A percentile compares a stretch with the other conserved stretches of the same genome.
Evolutionary conservation across 345 rosid species (phyloP).

Genomic region (Lagerstroemia speciosa): DNA sequence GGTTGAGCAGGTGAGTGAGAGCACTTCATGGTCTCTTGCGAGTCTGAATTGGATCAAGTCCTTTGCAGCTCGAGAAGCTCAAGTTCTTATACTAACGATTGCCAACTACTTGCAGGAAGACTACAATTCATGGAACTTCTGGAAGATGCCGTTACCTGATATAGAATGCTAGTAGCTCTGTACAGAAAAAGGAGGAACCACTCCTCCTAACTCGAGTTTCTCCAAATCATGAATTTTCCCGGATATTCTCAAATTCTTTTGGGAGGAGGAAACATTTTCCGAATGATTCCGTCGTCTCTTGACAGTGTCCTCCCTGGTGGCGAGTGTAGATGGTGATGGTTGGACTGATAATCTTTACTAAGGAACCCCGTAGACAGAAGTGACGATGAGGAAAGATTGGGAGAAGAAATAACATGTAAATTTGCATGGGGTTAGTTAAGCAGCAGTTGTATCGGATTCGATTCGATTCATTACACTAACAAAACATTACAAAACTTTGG

Average conservation of each 20-base stretch:
- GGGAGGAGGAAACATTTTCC: neutral
- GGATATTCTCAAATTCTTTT: neutral
- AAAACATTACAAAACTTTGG: neutral
- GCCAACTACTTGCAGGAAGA: constrained; percentile 52
- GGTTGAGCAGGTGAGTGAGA: constrained; percentile 56
- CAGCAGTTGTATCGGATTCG: neutral
- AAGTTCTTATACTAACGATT: neutral
- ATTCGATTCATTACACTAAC: neutral
- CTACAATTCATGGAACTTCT: constrained; percentile 74
- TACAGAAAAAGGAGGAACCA: neutral
- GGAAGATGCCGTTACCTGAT: constrained; percentile 62
- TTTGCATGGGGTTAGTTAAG: neutral
- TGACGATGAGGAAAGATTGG: neutral
- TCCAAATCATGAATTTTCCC: neutral
- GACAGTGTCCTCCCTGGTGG: neutral
- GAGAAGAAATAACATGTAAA: neutral
- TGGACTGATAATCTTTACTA: neutral
- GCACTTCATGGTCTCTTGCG: neutral
- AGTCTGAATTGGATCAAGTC: neutral
- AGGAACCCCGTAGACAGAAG: neutral
- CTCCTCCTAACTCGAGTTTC: neutral
- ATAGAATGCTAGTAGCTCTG: constrained; percentile 23
- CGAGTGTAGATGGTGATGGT: neutral
- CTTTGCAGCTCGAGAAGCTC: neutral
- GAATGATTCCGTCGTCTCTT: neutral